Base-by-base conservation (phyloP, 768 basidiomycete genomes). In the Serendipita sp. region DNA sequence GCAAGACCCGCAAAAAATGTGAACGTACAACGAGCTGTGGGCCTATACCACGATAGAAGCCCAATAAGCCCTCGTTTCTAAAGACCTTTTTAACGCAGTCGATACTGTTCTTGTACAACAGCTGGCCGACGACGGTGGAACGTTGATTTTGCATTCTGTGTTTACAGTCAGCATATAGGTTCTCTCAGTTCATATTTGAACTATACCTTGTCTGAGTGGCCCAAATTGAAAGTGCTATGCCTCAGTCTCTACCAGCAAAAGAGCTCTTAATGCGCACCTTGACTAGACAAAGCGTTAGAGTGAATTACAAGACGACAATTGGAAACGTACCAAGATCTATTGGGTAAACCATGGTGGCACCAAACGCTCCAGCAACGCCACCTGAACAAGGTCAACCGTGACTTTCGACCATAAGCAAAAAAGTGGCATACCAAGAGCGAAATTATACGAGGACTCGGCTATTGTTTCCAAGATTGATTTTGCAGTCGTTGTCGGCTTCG, bases 281-380 rank as follows among this genome's bases (percentile, higher is more conserved):
- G 66, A 87, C 90, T 90, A 66, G 43, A 45, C 34, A 50, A 48
- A 14, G 60, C 43, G 56, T 61, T 45, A 61, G 48, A 68, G 20
- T 67, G 66, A 62, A 64, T 56, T 22, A 38, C 42, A 16, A 9
- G n/a, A 9, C 56, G 61, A 44, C 44, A 26, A n/a, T 7, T n/a
- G 28, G 38, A 28, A 20, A 81, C 84, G 76, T 68, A 86, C 85
- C 89, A 76, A 90, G 80, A 74, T 92, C 93, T 70, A 95, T 97
- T 26, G 95, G 95, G 73, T 98, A 97, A 13, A 98, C 95, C 42
- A 91, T 89, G n/a, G 91, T 95, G 11, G 95, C 96, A 56, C 96
- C 96, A 64, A 93, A 79, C 38, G 90, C 90, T 62, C 96, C 96
- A 50, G 95, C 92, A 64, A 95, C 70, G 70, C 95, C 72, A 41